Base-by-base conservation (phyloP, 345 rosid species). In the Camelina sativa region DNA sequence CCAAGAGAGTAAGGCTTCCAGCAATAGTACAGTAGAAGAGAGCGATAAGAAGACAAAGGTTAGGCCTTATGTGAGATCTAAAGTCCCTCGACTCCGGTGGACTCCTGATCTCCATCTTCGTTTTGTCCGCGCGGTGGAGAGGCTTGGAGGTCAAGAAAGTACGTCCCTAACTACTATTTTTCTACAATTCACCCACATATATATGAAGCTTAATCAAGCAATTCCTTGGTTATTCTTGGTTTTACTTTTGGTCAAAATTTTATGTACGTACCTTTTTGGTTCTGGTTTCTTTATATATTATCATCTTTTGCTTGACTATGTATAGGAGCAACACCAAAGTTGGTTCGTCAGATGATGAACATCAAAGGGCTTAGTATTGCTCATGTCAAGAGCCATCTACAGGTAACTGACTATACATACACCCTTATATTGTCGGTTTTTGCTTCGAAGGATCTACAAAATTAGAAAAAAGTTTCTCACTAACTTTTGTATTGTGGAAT, bases 141-240 rank as follows among this genome's bases (percentile, higher is more conserved):
- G 90, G 73, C 96, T 92, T 61, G 96, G 98, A 11, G 95, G 96
- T 30, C 96, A 86, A 84, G 94, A 92, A 58, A 90, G 98, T 92
- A 76, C 61, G 98, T 51, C 37, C 30, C 8, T 44, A 8, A n/a
- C 41, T 43, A 20, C 56, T 53, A 11, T 40, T 1, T 43, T 62
- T 23, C 56, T 50, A 30, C 30, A 40, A 4, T 13, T 75, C 50
- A 19, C 19, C 17, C 37, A 44, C 20, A 35, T 20, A 25, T n/a
- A n/a, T 46, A 56, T 56, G 16, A 23, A 63, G 30, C 65, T 51
- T 53, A n/a, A 37, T 44, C 40, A n/a, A 37, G 12, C 52, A 37
- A 57, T 55, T 48, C 6, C 35, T 23, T 48, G 23, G 41, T 32
- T 25, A 15, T 66, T 17, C 47, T 55, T 59, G 37, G 57, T 22